Conservation (phyloP, 306 rosid species). For the Vigna hirtella region DNA sequence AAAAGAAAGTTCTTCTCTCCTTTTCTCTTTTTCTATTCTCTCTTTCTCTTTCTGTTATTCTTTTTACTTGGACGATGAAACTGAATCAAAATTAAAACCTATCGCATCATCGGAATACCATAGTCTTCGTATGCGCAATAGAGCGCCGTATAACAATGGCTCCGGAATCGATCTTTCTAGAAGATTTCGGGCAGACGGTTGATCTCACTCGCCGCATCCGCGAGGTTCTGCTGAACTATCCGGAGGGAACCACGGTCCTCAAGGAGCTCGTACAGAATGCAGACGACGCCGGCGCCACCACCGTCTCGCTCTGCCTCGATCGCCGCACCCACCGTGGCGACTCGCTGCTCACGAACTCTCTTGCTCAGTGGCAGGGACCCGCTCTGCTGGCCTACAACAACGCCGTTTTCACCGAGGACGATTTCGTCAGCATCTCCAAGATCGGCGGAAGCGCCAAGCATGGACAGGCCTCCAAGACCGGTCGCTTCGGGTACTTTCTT, state of each 20-base stretch:
- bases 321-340: constrained; percentile 66
- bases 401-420: constrained; percentile 89
- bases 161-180: constrained; percentile 74
- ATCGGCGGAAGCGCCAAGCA: constrained; percentile 96
- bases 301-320: constrained; percentile 84
- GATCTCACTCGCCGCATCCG: constrained; percentile 97
- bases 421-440: constrained; percentile 87
- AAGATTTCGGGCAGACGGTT: constrained; percentile 96
- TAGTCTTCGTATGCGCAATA: constrained; percentile 28
- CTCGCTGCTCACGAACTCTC: constrained; percentile 64
- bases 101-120: background rate
- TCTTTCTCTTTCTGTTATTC: background rate
- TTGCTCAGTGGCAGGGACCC: constrained; percentile 94
- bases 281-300: constrained; percentile 97
- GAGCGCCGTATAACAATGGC: constrained; percentile 48
- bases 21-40: background rate
- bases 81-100: background rate
- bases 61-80: background rate
- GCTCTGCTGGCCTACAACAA: constrained; percentile 87
- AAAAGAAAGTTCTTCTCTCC: background rate
- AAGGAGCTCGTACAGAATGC: constrained; percentile 98
- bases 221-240: constrained; percentile 92
- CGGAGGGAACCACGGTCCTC: constrained; percentile 95
- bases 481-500: constrained; percentile 82
- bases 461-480: constrained; percentile 82